Evolutionary conservation across 371 early-diverging fungal genomes (phyloP).

Genomic region (Mortierella sp.): DNA sequence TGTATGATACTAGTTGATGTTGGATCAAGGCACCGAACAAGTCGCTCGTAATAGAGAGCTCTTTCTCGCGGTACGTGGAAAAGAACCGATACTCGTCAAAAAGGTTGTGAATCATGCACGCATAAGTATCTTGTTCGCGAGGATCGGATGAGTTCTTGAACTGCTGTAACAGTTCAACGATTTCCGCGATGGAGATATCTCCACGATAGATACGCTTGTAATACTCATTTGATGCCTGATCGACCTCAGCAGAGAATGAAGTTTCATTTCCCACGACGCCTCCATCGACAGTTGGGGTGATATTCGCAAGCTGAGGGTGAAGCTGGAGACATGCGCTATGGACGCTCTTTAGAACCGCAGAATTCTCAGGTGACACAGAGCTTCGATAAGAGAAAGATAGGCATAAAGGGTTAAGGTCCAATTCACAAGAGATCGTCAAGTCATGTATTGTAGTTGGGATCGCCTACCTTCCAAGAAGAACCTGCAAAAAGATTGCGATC

Average conservation of each 20-base stretch:
- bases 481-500: slow-evolving; percentile 76
- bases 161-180: slow-evolving; percentile 78
- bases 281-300: slow-evolving; percentile 53
- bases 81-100: slow-evolving; percentile 97
- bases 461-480: slow-evolving; percentile 72
- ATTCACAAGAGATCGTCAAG: background rate
- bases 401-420: background rate
- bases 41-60: slow-evolving; percentile 88
- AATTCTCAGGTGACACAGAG: slow-evolving; percentile 69
- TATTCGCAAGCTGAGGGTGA: slow-evolving; percentile 68
- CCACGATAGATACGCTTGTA: slow-evolving; percentile 85
- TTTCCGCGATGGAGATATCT: slow-evolving; percentile 77
- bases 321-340: slow-evolving; percentile 71
- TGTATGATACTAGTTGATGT: slow-evolving; percentile 82
- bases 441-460: background rate
- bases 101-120: slow-evolving; percentile 87
- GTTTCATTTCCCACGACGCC: slow-evolving; percentile 41
- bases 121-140: slow-evolving; percentile 82
- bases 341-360: slow-evolving; percentile 71
- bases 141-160: slow-evolving; percentile 78
- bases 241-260: slow-evolving; percentile 71
- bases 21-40: slow-evolving; percentile 93
- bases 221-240: slow-evolving; percentile 82
- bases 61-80: slow-evolving; percentile 93
- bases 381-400: slow-evolving; percentile 43